Percentiles rank a stretch among this genome's conserved stretches.
phyloP scores from a whole-genome alignment of 345 rosid genomes.

The Odontarrhena argentea region DNA sequence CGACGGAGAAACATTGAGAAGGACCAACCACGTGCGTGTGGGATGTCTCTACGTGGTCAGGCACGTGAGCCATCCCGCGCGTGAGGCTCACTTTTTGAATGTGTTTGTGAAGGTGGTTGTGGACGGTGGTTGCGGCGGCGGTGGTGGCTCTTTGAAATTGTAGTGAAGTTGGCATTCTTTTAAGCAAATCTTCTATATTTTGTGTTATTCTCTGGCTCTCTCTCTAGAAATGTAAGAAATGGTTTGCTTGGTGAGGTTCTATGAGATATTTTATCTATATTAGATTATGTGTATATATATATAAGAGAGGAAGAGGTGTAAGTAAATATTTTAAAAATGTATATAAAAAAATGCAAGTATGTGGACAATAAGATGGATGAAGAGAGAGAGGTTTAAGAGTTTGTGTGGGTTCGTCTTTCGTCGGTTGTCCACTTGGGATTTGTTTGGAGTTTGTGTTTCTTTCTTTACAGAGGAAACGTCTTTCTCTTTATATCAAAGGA shows the following conservation, averaged over 20 bases:
- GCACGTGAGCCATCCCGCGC: slow-evolving; percentile 43
- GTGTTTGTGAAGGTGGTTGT: slow-evolving; percentile 35
- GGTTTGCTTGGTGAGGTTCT: slow-evolving; percentile 27
- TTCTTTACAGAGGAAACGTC: slow-evolving; percentile 12
- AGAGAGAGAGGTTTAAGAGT: slow-evolving; percentile 29
- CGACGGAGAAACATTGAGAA: slow-evolving; percentile 67
- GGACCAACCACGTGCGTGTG: slow-evolving; percentile 60
- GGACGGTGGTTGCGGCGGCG: slow-evolving; percentile 34
- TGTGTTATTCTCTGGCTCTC: slow-evolving; percentile 7
- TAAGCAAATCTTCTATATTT: not conserved
- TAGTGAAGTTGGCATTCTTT: slow-evolving; percentile 64
- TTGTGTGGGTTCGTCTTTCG: slow-evolving; percentile 34
- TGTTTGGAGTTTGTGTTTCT: slow-evolving; percentile 40
- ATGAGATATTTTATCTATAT: slow-evolving; percentile 15
- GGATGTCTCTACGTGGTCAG: slow-evolving; percentile 51
- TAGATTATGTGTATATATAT: not conserved
- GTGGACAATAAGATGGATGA: slow-evolving; percentile 29
- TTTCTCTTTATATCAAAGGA: slow-evolving; percentile 11
- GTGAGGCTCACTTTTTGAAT: slow-evolving; percentile 43
- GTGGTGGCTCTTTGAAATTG: slow-evolving; percentile 48
- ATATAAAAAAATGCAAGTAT: slow-evolving; percentile 38
- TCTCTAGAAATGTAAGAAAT: not conserved
- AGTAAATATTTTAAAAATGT: no score
- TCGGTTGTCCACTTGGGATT: slow-evolving; percentile 50
- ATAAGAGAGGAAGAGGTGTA: slow-evolving; percentile 1